These are phyloP conservation scores for Eucommia ulmoides DNA, from an alignment of 257 asterid species.

Conservation along the genomic window DNA sequence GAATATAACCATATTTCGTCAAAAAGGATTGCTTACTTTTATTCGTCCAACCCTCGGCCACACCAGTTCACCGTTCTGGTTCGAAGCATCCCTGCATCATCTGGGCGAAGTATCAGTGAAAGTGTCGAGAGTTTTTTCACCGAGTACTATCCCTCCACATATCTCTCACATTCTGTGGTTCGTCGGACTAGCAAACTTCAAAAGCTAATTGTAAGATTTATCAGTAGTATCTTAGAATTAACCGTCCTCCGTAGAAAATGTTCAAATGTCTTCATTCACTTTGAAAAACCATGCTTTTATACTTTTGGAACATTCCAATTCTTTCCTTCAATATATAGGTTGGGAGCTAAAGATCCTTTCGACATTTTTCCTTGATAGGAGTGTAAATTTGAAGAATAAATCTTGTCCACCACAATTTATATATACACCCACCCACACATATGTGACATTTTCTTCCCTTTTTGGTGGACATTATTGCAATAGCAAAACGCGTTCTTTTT, in stretches of 20 bases:
- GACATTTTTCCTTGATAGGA: too few relatives aligned
- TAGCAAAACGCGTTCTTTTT: background rate
- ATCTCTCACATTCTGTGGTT: constrained; percentile 80
- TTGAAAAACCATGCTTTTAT: too few relatives aligned
- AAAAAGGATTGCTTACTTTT: constrained; percentile 56
- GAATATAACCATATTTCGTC: constrained; percentile 72
- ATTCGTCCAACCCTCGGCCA: constrained; percentile 69
- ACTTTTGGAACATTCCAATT: too few relatives aligned
- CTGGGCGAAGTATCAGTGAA: constrained; percentile 59
- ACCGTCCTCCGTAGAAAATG: too few relatives aligned
- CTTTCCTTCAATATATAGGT: too few relatives aligned
- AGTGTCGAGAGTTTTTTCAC: constrained; percentile 69
- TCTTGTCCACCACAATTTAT: too few relatives aligned
- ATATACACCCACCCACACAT: too few relatives aligned
- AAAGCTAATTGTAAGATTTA: constrained; percentile 72
- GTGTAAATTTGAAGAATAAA: too few relatives aligned
- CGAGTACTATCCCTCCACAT: constrained; percentile 67
- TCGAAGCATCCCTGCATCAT: constrained; percentile 67
- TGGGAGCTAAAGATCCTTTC: too few relatives aligned
- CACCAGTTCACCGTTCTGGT: constrained; percentile 74
- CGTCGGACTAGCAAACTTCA: constrained; percentile 68
- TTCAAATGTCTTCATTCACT: too few relatives aligned
- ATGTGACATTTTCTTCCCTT: background rate
- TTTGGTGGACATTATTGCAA: background rate
- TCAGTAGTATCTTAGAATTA: too few relatives aligned